Percentiles rank a stretch among this genome's conserved stretches.
phyloP scores from a whole-genome alignment of 1,139 yeast species.

The Hyphopichia wangnamkhiaoensis region DNA sequence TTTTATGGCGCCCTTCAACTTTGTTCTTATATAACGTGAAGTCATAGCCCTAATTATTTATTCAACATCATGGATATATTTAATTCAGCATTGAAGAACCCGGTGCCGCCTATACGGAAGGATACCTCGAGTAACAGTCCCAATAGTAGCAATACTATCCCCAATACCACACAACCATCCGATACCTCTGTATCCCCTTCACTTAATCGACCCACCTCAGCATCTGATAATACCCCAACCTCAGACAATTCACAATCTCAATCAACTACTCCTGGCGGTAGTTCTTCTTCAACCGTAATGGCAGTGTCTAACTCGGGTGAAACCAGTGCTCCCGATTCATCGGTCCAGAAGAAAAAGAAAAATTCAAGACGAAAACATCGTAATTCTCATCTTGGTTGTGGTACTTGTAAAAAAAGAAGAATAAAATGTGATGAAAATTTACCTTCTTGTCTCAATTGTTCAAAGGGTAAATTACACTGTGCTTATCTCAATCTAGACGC shows the following conservation, averaged over 20 bases:
- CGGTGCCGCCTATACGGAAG: slow-evolving; percentile 31
- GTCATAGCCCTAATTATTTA: too few species aligned
- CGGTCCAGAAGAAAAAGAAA: slow-evolving; percentile 27
- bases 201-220: slow-evolving; percentile 2
- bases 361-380: slow-evolving; percentile 61
- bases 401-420: slow-evolving; percentile 65
- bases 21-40: too few species aligned
- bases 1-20: too few species aligned
- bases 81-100: slow-evolving; percentile 29
- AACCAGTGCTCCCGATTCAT: slow-evolving; percentile 7
- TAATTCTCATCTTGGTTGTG: slow-evolving; percentile 65
- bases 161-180: too few species aligned
- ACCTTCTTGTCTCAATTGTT: slow-evolving; percentile 62
- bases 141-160: too few species aligned
- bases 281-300: neutral
- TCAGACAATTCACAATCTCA: slow-evolving; percentile 9
- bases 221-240: slow-evolving; percentile 8
- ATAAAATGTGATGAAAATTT: slow-evolving; percentile 69
- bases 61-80: slow-evolving; percentile 22
- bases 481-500: slow-evolving; percentile 54
- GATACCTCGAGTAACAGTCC: slow-evolving; percentile 5
- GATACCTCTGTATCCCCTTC: neutral
- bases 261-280: slow-evolving; percentile 1
- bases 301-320: slow-evolving; percentile 1
- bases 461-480: slow-evolving; percentile 58